Conservation (phyloP, 306 rosid species). For the Astragalus membranaceus region DNA sequence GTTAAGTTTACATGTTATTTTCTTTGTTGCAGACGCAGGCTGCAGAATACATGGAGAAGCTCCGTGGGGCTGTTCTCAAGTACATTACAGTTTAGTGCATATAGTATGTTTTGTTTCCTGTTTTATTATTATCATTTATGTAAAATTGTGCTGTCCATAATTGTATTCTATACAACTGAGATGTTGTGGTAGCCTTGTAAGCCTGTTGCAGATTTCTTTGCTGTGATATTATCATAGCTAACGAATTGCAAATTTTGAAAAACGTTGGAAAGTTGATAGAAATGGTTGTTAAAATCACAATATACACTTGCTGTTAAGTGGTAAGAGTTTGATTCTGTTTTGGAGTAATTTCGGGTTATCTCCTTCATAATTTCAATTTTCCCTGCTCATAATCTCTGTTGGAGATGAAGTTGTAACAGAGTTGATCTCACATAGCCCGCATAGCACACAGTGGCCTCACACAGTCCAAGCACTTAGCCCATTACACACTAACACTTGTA, state of each 20-base stretch:
- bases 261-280: not conserved
- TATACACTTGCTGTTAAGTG: not conserved
- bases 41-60: conserved; percentile 88
- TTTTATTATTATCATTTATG: not conserved
- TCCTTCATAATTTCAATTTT: not conserved
- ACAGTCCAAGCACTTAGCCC: no score
- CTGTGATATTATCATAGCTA: conserved; percentile 1
- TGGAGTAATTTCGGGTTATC: not conserved
- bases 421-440: no score
- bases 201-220: not conserved
- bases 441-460: no score
- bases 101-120: not conserved
- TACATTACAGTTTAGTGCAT: conserved; percentile 64
- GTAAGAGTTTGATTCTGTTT: not conserved
- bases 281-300: not conserved
- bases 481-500: no score
- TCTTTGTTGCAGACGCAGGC: conserved; percentile 60
- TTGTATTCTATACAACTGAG: conserved; percentile 8
- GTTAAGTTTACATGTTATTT: conserved; percentile 1
- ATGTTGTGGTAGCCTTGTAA: not conserved
- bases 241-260: conserved; percentile 11
- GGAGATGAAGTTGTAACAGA: no score
- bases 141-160: not conserved
- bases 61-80: conserved; percentile 78
- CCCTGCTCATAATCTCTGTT: not conserved